A percentile compares a stretch with the other conserved stretches of the same genome.
These are phyloP conservation scores for Debaryomyces prosopidis DNA, from an alignment of 805 yeast species.

Conservation along the genomic window DNA sequence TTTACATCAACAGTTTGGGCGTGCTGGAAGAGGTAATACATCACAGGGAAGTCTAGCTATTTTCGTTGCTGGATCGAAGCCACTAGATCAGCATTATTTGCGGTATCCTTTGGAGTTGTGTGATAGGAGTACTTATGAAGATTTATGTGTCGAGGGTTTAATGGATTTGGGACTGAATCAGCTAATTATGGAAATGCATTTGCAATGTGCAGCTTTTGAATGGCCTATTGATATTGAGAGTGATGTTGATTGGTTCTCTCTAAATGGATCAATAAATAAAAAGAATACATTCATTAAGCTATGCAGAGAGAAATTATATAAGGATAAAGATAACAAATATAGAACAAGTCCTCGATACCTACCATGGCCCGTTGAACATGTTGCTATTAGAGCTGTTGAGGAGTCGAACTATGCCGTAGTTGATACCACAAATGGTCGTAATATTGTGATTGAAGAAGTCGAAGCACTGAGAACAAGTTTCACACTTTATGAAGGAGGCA, in stretches of 20 bases:
- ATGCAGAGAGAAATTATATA: constrained; percentile 38
- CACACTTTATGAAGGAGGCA: constrained; percentile 89
- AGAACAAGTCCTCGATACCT: constrained; percentile 49
- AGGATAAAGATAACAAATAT: constrained; percentile 29
- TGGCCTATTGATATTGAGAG: constrained; percentile 55
- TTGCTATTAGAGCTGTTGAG: constrained; percentile 80
- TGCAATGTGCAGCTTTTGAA: constrained; percentile 95
- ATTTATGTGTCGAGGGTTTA: constrained; percentile 39
- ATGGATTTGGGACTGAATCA: constrained; percentile 33
- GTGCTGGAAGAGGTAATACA: constrained; percentile 85
- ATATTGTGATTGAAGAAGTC: constrained; percentile 80
- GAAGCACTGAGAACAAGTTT: constrained; percentile 89
- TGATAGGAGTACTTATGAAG: constrained; percentile 39
- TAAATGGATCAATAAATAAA: constrained; percentile 15
- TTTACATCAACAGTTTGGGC: constrained; percentile 92
- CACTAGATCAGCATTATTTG: constrained; percentile 84
- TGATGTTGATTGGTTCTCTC: constrained; percentile 62
- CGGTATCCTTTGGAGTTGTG: constrained; percentile 62
- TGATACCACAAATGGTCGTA: constrained; percentile 77
- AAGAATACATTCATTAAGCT: constrained; percentile 25
- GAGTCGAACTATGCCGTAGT: constrained; percentile 85
- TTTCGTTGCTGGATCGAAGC: constrained; percentile 78
- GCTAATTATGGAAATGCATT: constrained; percentile 70
- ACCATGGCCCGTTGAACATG: constrained; percentile 80
- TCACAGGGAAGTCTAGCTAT: constrained; percentile 79